Evolutionary conservation across 1,284 basidiomycete genomes (phyloP).

Genomic region (Xerocomus cyaneibrunnescens): DNA sequence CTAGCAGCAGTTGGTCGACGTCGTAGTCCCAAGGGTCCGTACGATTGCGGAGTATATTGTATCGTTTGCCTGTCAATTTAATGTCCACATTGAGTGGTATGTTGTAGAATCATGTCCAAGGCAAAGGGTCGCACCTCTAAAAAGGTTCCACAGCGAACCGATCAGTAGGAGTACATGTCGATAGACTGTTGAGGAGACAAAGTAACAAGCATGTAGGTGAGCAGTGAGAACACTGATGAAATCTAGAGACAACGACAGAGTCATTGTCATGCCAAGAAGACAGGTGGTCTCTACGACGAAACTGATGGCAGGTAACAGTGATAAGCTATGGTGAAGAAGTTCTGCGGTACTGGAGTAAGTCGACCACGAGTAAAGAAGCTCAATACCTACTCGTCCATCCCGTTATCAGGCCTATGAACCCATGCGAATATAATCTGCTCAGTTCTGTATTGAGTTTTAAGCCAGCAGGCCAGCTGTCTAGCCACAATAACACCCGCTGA

Average conservation of each 20-base stretch:
- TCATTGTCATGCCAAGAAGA: slow-evolving; percentile 67
- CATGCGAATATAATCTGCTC: slow-evolving; percentile 76
- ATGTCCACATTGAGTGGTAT: background rate
- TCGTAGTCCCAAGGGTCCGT: slow-evolving; percentile 91
- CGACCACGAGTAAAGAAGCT: background rate
- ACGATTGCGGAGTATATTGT: slow-evolving; percentile 79
- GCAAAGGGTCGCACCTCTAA: slow-evolving; percentile 63
- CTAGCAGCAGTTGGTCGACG: slow-evolving; percentile 91
- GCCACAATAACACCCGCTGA: slow-evolving; percentile 69
- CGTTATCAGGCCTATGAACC: slow-evolving; percentile 61
- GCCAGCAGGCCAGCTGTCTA: slow-evolving; percentile 95
- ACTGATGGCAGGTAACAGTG: slow-evolving; percentile 27
- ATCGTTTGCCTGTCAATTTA: slow-evolving; percentile 68
- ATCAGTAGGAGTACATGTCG: slow-evolving; percentile 60
- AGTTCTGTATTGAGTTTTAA: slow-evolving; percentile 96
- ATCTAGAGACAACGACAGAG: slow-evolving; percentile 69
- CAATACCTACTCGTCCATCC: slow-evolving; percentile 65
- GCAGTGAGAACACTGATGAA: slow-evolving; percentile 63
- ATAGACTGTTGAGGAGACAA: slow-evolving; percentile 65
- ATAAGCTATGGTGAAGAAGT: slow-evolving; percentile 22
- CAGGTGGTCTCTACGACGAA: slow-evolving; percentile 53
- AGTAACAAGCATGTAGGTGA: slow-evolving; percentile 76
- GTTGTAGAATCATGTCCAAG: background rate
- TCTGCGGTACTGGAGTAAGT: slow-evolving; percentile 19
- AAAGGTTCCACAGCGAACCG: slow-evolving; percentile 88